These are phyloP conservation scores for Leccinellum albellum DNA, from an alignment of 768 basidiomycete species.

Conservation along the genomic window DNA sequence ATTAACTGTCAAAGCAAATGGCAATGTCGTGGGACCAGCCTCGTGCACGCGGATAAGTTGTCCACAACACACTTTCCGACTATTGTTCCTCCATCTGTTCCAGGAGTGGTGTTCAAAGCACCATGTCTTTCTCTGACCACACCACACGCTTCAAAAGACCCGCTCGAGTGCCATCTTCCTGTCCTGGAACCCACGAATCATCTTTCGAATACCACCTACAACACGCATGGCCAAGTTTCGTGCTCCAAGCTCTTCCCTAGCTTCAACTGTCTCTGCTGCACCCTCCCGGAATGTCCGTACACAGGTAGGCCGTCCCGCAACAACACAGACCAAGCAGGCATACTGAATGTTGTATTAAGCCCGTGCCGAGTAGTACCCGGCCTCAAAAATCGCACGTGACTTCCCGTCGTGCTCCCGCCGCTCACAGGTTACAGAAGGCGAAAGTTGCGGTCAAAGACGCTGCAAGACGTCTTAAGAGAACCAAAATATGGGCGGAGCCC, in stretches of 20 bases:
- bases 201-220: conserved; percentile 1
- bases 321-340: not conserved
- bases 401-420: not conserved
- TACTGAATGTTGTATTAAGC: not conserved
- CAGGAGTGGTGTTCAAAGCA: conserved; percentile 19
- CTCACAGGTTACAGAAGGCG: conserved; percentile 7
- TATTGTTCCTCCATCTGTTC: conserved; percentile 21
- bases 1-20: conserved; percentile 9
- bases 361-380: not conserved
- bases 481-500: conserved; percentile 13
- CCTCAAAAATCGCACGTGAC: conserved; percentile 5
- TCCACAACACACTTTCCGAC: conserved; percentile 1
- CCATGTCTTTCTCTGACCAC: not conserved
- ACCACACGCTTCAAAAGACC: conserved; percentile 18
- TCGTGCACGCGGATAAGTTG: not conserved
- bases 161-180: not conserved
- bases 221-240: conserved; percentile 17
- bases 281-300: not conserved
- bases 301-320: conserved; percentile 7
- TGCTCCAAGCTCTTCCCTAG: conserved; percentile 16
- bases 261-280: not conserved
- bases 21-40: conserved; percentile 15
- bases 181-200: not conserved
- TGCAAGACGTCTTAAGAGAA: conserved; percentile 12
- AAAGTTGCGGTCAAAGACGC: conserved; percentile 15